A percentile compares a stretch with the other conserved stretches of the same genome.
phyloP scores from a whole-genome alignment of 1,139 yeast species.

The Lodderomyces metapsilosis region DNA sequence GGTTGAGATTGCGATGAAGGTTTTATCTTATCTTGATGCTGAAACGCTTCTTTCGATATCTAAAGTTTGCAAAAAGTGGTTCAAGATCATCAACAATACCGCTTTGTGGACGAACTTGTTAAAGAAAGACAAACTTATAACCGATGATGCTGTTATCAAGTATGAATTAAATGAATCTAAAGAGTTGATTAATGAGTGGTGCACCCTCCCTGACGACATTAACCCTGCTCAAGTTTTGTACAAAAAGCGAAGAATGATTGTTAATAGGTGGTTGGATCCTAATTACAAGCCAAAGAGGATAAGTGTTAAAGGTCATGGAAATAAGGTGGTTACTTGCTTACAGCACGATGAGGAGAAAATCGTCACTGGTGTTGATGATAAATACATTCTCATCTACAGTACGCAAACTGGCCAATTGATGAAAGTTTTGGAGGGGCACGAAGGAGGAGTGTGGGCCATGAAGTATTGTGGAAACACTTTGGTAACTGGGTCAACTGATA shows the following conservation, averaged over 20 bases:
- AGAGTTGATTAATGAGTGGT: constrained; percentile 35
- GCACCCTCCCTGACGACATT: constrained; percentile 16
- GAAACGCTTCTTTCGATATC: constrained; percentile 61
- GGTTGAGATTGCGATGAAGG: constrained; percentile 66
- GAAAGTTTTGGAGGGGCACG: constrained; percentile 81
- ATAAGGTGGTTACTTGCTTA: constrained; percentile 86
- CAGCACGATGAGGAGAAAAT: constrained; percentile 91
- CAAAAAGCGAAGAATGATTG: constrained; percentile 63
- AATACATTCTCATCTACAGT: constrained; percentile 76
- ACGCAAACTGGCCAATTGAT: constrained; percentile 69
- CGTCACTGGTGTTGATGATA: constrained; percentile 91
- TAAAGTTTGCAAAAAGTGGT: constrained; percentile 72
- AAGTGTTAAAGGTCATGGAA: constrained; percentile 66
- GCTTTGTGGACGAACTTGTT: constrained; percentile 60
- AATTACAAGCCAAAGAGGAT: constrained; percentile 65
- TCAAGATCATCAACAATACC: constrained; percentile 56
- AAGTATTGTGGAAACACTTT: constrained; percentile 82
- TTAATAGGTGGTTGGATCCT: constrained; percentile 82
- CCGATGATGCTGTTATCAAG: constrained; percentile 34
- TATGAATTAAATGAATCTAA: constrained; percentile 29
- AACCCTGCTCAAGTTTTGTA: constrained; percentile 56
- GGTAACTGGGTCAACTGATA: constrained; percentile 89
- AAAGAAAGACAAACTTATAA: constrained; percentile 52
- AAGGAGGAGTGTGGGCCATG: constrained; percentile 98
- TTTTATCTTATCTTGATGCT: constrained; percentile 67